Evolutionary conservation across 2,329 filamentous ascomycete genomes (phyloP).

Genomic region (Penicillium paneum): DNA sequence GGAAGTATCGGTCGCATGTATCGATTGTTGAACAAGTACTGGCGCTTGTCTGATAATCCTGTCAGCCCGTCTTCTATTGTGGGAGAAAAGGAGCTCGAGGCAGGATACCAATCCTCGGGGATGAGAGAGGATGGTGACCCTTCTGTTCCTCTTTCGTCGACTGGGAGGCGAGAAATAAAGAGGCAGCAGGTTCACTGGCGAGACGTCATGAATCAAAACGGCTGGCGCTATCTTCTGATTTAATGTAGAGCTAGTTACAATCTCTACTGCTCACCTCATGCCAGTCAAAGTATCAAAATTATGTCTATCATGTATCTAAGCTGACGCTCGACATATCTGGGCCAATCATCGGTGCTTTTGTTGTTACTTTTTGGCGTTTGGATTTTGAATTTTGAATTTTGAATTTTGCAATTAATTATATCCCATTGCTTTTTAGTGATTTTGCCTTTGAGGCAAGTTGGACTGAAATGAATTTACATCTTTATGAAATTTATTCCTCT

Average conservation of each 20-base stretch:
- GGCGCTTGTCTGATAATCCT: conserved; percentile 68
- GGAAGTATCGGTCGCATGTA: conserved; percentile 84
- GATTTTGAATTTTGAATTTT: too few relatives aligned
- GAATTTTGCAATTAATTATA: neutral
- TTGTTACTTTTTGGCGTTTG: neutral
- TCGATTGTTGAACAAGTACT: conserved; percentile 76
- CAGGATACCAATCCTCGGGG: neutral
- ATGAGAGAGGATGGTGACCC: neutral
- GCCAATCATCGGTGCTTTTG: neutral
- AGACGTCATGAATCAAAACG: conserved; percentile 86
- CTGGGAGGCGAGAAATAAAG: conserved; percentile 23
- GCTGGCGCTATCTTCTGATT: conserved; percentile 90
- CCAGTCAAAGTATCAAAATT: neutral
- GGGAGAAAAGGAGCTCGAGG: neutral
- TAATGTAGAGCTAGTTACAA: conserved; percentile 40
- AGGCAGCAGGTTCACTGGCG: conserved; percentile 81
- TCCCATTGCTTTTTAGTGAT: neutral
- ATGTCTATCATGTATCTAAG: neutral
- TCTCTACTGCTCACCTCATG: neutral
- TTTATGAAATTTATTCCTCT: too few relatives aligned
- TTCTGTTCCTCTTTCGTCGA: conserved; percentile 3
- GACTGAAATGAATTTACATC: too few relatives aligned
- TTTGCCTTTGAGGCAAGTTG: neutral
- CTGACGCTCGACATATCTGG: neutral
- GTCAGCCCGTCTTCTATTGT: neutral